Percentiles rank a stretch among this genome's conserved stretches.
Conservation (phyloP, 2,329 filamentous ascomycete species). For the Stagonosporopsis cucurbitacearum region DNA sequence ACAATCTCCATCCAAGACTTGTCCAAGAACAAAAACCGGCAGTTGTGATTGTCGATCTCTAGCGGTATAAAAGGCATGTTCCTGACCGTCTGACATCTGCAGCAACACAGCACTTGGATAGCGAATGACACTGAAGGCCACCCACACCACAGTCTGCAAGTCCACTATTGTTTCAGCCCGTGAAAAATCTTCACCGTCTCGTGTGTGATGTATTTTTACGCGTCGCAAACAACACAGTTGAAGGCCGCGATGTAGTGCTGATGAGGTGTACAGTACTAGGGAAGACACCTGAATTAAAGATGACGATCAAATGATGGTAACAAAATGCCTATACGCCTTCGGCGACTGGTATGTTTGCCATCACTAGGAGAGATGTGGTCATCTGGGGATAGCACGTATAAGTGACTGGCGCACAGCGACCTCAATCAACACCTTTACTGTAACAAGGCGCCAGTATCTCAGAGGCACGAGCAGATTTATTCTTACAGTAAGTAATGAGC, state of each 20-base stretch:
- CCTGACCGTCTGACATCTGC: background rate
- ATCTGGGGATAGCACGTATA: constrained; percentile 23
- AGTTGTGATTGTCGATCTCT: background rate
- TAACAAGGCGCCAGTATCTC: background rate
- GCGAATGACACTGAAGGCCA: background rate
- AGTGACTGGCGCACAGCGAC: background rate
- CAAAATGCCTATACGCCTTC: background rate
- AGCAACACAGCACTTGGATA: background rate
- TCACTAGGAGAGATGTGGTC: background rate
- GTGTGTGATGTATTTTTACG: background rate
- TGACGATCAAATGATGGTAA: constrained; percentile 16
- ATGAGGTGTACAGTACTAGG: background rate
- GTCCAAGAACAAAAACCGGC: background rate
- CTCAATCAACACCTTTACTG: background rate
- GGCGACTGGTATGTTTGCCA: background rate
- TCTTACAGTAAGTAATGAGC: background rate
- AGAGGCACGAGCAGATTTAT: background rate
- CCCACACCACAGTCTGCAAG: background rate
- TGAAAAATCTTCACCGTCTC: background rate
- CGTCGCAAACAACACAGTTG: too few species aligned
- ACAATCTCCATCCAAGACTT: background rate
- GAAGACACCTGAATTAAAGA: background rate
- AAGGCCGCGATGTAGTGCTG: constrained; percentile 23
- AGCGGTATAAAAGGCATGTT: background rate
- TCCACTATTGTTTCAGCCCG: constrained; percentile 3